Conservation (phyloP, 2,329 filamentous ascomycete genomes). For the Teratosphaeriaceae sp. region DNA sequence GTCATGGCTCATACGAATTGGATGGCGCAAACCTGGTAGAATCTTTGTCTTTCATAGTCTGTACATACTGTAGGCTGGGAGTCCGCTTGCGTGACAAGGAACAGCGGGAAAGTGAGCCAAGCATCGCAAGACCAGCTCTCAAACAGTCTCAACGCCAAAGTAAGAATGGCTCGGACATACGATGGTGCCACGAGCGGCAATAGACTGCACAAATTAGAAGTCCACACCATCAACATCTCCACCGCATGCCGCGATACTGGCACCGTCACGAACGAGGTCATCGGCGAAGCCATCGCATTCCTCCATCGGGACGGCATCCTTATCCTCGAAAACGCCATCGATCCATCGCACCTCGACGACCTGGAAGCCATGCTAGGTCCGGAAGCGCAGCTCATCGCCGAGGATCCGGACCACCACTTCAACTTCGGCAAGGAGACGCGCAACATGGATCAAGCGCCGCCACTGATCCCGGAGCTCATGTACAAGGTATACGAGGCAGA, state of each 20-base stretch:
- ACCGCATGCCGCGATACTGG: conserved; percentile 2
- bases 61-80: too few species aligned
- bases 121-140: too few species aligned
- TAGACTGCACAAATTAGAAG: conserved; percentile 3
- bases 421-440: conserved; percentile 25
- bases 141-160: too few species aligned
- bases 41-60: too few species aligned
- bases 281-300: conserved; percentile 15
- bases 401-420: conserved; percentile 20
- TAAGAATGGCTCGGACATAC: too few species aligned
- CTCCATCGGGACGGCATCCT: conserved; percentile 27
- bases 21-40: too few species aligned
- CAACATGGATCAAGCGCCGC: conserved; percentile 38
- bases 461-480: conserved; percentile 29
- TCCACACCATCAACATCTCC: conserved; percentile 9
- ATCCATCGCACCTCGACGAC: conserved; percentile 26
- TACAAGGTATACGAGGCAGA: conserved; percentile 18
- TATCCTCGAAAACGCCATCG: conserved; percentile 33
- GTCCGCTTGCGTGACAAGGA: too few species aligned
- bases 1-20: too few species aligned
- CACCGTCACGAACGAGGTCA: conserved; percentile 8
- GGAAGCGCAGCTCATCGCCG: conserved; percentile 30
- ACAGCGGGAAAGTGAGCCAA: too few species aligned
- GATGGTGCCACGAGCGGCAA: too few species aligned
- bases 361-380: conserved; percentile 22